Conservation (phyloP, 2,329 filamentous ascomycete genomes). For the Parasarocladium wereldwijsianum region DNA sequence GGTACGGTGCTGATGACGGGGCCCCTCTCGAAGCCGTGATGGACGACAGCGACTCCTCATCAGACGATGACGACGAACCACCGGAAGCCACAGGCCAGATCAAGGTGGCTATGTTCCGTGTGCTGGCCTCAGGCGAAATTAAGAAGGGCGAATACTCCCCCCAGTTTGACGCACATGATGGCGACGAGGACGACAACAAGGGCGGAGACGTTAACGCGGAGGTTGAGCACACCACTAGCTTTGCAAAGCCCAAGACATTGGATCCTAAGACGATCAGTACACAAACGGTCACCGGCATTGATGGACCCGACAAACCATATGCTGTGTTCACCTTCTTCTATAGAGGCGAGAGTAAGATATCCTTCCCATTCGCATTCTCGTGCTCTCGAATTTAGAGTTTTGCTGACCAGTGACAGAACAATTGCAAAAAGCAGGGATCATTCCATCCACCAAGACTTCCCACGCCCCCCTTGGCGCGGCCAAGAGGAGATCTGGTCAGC, state of each 20-base stretch:
- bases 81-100: conserved; percentile 95
- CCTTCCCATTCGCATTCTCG: too few species aligned
- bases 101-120: conserved; percentile 91
- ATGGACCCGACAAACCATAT: conserved; percentile 90
- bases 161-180: conserved; percentile 92
- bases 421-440: conserved; percentile 89
- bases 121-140: conserved; percentile 89
- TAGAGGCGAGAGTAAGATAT: conserved; percentile 71
- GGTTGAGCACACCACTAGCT: conserved; percentile 93
- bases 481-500: conserved; percentile 71
- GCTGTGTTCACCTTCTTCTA: conserved; percentile 98
- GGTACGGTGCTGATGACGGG: conserved; percentile 65
- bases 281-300: conserved; percentile 96
- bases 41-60: conserved; percentile 61
- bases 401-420: conserved; percentile 47
- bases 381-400: too few species aligned
- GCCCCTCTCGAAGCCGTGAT: conserved; percentile 56
- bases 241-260: conserved; percentile 88
- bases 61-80: conserved; percentile 69
- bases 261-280: conserved; percentile 97
- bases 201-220: conserved; percentile 48
- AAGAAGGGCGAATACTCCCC: conserved; percentile 97
- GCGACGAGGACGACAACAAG: conserved; percentile 56
- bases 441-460: conserved; percentile 48
- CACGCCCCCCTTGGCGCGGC: conserved; percentile 43